Evolutionary conservation across 2,329 filamentous ascomycete genomes (phyloP).

Genomic region (Thelonectria discophora): DNA sequence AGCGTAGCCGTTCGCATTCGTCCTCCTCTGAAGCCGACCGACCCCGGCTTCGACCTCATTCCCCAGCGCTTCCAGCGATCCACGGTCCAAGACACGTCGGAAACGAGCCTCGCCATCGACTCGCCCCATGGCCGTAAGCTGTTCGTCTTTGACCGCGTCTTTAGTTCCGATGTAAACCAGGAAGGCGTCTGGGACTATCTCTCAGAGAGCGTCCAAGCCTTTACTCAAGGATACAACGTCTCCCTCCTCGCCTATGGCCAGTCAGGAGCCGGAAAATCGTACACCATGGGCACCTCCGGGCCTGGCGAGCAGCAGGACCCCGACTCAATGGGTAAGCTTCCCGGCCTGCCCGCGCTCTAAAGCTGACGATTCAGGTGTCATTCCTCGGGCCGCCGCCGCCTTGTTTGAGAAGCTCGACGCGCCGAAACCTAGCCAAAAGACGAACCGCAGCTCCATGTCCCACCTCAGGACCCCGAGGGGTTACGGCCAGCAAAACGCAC

Average conservation of each 20-base stretch:
- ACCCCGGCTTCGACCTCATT: conserved; percentile 94
- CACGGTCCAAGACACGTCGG: conserved; percentile 88
- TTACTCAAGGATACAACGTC: conserved; percentile 97
- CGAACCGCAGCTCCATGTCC: conserved; percentile 73
- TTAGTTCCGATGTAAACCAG: conserved; percentile 82
- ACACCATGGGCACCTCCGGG: conserved; percentile 97
- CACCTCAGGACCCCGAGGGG: conserved; percentile 82
- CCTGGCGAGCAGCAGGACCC: conserved; percentile 77
- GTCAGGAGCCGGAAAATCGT: conserved; percentile 96
- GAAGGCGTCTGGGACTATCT: conserved; percentile 96
- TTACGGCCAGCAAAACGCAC: conserved; percentile 59
- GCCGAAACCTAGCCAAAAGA: conserved; percentile 51
- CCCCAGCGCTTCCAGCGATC: conserved; percentile 94
- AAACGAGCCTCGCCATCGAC: conserved; percentile 87
- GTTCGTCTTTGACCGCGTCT: conserved; percentile 97
- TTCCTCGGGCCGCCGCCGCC: conserved; percentile 85
- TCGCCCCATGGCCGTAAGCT: conserved; percentile 91
- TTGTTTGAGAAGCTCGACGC: conserved; percentile 89
- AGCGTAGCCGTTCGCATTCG: conserved; percentile 88
- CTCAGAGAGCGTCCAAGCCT: conserved; percentile 86
- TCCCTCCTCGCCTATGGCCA: conserved; percentile 97
- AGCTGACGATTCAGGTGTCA: conserved; percentile 72
- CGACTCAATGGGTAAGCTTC: conserved; percentile 77
- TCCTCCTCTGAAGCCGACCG: conserved; percentile 81
- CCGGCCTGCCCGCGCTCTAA: not conserved